Evolutionary conservation across 441 rosid genomes (phyloP).

Genomic region (Iberis amara): DNA sequence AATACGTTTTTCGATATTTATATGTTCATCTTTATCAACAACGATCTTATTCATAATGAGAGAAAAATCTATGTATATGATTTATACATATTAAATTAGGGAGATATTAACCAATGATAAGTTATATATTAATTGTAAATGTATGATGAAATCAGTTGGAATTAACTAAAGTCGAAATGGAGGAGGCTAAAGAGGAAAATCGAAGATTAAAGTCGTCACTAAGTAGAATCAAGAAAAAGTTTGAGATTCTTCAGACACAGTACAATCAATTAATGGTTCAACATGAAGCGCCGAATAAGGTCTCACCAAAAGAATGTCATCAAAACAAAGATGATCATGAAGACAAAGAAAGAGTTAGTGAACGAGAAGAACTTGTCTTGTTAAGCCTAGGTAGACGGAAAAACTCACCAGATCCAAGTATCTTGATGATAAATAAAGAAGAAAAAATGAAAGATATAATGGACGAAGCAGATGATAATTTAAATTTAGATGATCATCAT

Average conservation of each 20-base stretch:
- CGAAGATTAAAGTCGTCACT: conserved; percentile 55
- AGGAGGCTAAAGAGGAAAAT: conserved; percentile 66
- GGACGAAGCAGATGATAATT: conserved; percentile 11
- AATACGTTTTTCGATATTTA: too few relatives aligned
- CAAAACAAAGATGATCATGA: conserved; percentile 35
- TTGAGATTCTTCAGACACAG: conserved; percentile 50
- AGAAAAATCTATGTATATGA: too few relatives aligned
- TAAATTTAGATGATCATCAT: conserved; percentile 18
- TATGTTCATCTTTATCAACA: too few relatives aligned
- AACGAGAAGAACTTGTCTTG: conserved; percentile 44
- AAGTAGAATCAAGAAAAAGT: conserved; percentile 51
- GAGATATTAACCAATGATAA: too few relatives aligned
- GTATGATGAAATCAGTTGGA: conserved; percentile 47
- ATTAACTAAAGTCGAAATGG: conserved; percentile 60
- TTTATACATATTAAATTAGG: too few relatives aligned
- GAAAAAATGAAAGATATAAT: conserved; percentile 25
- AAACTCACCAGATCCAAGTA: conserved; percentile 30
- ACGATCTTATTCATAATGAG: too few relatives aligned
- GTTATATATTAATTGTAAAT: neutral
- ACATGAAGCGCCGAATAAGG: conserved; percentile 33
- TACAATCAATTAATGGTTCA: conserved; percentile 39
- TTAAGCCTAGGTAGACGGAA: conserved; percentile 64
- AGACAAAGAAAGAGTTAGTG: conserved; percentile 12
- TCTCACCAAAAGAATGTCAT: conserved; percentile 16
- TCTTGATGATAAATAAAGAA: conserved; percentile 31